phyloP scores from a whole-genome alignment of 768 basidiomycete species.

The Amanita phalloides region DNA sequence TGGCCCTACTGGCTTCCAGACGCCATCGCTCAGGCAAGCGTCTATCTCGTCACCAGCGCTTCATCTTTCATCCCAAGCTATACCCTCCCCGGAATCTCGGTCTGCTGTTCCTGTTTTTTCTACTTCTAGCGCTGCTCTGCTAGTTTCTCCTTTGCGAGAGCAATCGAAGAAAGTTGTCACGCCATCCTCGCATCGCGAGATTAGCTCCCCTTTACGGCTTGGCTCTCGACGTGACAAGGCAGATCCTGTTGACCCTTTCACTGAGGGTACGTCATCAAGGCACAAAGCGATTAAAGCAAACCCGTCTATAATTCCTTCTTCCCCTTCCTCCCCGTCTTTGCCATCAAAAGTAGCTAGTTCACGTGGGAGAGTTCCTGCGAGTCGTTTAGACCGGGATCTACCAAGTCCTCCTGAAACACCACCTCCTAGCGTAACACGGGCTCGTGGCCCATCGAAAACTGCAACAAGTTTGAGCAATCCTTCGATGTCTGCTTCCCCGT shows the following conservation, averaged over 20 bases:
- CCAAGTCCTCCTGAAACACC: constrained; percentile 39
- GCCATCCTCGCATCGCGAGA: constrained; percentile 17
- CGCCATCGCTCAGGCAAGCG: constrained; percentile 57
- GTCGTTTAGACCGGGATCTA: constrained; percentile 20
- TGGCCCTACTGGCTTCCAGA: constrained; percentile 47
- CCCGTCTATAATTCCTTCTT: constrained; percentile 15
- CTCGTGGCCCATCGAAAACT: constrained; percentile 22
- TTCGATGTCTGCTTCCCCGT: constrained; percentile 20
- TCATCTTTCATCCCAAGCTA: constrained; percentile 48
- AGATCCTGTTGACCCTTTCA: not conserved
- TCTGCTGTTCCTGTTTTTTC: constrained; percentile 35
- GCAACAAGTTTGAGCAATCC: constrained; percentile 29
- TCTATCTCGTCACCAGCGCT: constrained; percentile 71
- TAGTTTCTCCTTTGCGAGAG: constrained; percentile 37
- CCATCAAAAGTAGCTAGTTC: constrained; percentile 16
- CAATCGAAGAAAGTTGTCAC: constrained; percentile 30
- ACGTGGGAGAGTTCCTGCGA: constrained; percentile 26
- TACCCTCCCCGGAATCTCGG: constrained; percentile 43
- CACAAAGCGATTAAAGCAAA: constrained; percentile 21
- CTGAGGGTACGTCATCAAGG: constrained; percentile 9
- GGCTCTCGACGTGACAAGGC: constrained; percentile 8
- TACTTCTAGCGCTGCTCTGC: constrained; percentile 31
- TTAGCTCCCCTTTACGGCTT: constrained; percentile 7
- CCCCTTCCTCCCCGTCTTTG: constrained; percentile 13
- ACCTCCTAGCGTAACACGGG: constrained; percentile 30